These are phyloP conservation scores for Pseudognaphalium luteoalbum DNA, from an alignment of 129 eudicot genomes.

Conservation along the genomic window DNA sequence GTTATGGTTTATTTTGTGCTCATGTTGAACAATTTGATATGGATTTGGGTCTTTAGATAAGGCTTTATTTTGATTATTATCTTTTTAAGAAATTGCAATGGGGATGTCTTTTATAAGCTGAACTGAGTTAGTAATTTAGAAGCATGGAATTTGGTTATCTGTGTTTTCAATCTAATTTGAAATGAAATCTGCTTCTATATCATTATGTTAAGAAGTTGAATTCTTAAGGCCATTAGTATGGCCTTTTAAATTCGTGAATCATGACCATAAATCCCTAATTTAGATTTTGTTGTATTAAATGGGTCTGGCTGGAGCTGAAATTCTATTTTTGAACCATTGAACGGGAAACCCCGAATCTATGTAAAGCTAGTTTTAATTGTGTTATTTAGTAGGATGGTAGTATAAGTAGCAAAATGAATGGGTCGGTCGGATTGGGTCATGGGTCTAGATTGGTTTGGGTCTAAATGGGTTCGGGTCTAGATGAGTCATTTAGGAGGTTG, in stretches of 20 bases:
- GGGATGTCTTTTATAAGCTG: background rate
- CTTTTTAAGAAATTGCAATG: background rate
- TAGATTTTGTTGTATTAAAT: background rate
- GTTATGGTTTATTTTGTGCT: constrained; percentile 21
- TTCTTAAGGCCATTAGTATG: background rate
- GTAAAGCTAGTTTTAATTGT: background rate
- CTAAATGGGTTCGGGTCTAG: too few relatives aligned
- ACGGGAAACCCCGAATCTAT: background rate
- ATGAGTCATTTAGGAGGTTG: too few relatives aligned
- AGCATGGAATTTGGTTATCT: constrained; percentile 6
- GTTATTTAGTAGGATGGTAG: constrained; percentile 7
- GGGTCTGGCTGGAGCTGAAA: background rate
- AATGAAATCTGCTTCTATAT: background rate
- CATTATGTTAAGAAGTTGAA: background rate
- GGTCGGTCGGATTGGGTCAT: too few relatives aligned
- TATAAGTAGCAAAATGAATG: too few relatives aligned
- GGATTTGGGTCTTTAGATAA: background rate
- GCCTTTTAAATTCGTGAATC: too few relatives aligned
- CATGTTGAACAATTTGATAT: too few relatives aligned
- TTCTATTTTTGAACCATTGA: constrained; percentile 2
- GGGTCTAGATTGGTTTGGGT: too few relatives aligned
- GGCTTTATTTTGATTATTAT: background rate
- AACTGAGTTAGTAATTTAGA: background rate
- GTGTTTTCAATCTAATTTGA: background rate
- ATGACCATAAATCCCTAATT: background rate